Evolutionary conservation across 192 early-diverging fungal genomes (phyloP).

Genomic region (Rhizoclosmatium sp.): DNA sequence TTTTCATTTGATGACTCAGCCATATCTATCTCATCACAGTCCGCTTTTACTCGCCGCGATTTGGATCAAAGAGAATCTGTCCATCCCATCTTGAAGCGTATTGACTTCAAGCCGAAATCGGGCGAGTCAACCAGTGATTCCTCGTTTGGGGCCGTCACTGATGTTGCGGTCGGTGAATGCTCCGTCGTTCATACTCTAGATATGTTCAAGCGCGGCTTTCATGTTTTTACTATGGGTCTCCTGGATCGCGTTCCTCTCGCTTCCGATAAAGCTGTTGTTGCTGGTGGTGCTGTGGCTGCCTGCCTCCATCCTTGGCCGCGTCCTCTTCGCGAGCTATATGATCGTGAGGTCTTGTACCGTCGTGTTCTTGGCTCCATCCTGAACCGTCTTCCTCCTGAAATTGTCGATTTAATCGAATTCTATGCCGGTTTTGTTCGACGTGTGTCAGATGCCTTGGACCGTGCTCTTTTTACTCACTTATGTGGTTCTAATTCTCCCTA

Average conservation of each 20-base stretch:
- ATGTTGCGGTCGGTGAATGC: constrained; percentile 14
- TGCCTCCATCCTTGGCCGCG: constrained; percentile 41
- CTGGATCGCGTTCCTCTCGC: constrained; percentile 19
- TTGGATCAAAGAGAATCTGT: constrained; percentile 9
- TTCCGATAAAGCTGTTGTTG: constrained; percentile 29
- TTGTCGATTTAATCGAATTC: constrained; percentile 5
- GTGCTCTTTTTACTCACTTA: constrained; percentile 32
- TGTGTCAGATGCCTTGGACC: neutral
- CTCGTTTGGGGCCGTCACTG: neutral
- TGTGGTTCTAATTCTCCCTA: constrained; percentile 17
- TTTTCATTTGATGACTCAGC: neutral
- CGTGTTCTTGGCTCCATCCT: neutral
- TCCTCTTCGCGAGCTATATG: constrained; percentile 26
- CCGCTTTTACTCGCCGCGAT: constrained; percentile 10
- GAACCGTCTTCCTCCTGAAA: constrained; percentile 31
- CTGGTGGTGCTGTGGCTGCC: constrained; percentile 41
- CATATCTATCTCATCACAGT: neutral
- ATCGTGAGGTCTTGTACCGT: constrained; percentile 4
- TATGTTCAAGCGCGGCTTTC: constrained; percentile 32
- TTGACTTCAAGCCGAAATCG: neutral
- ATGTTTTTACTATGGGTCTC: constrained; percentile 44
- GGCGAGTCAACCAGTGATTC: neutral
- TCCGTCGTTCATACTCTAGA: constrained; percentile 34
- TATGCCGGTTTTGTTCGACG: constrained; percentile 21
- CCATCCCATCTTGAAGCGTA: constrained; percentile 8